Conservation (phyloP, 257 asterid species). For the Knoxia roxburghii region DNA sequence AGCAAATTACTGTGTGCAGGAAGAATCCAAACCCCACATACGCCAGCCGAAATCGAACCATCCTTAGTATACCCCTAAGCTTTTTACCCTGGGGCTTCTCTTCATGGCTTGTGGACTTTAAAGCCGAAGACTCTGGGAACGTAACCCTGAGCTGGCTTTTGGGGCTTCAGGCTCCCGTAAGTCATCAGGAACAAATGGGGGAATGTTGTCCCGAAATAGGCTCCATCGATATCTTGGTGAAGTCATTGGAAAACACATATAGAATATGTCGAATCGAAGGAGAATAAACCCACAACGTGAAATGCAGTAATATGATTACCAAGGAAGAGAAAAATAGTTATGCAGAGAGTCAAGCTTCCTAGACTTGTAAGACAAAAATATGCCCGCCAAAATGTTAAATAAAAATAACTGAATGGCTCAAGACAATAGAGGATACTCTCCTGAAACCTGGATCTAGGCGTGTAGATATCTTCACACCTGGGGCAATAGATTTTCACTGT, state of each 20-base stretch:
- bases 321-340: neutral
- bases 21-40: neutral
- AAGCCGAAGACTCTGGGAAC: constrained; percentile 47
- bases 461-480: constrained; percentile 50
- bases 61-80: too few species aligned
- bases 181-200: constrained; percentile 49
- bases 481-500: constrained; percentile 55
- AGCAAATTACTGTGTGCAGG: neutral
- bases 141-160: constrained; percentile 34
- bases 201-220: constrained; percentile 53
- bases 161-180: constrained; percentile 42
- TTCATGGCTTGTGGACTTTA: constrained; percentile 40
- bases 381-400: constrained; percentile 5
- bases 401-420: neutral
- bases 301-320: constrained; percentile 1
- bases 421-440: constrained; percentile 50
- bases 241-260: constrained; percentile 30
- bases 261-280: neutral
- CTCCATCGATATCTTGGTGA: constrained; percentile 44
- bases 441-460: constrained; percentile 55
- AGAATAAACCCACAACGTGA: constrained; percentile 1
- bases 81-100: neutral
- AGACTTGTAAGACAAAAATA: too few species aligned
- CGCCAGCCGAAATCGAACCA: too few species aligned
- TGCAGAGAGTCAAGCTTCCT: neutral